A percentile compares a stretch with the other conserved stretches of the same genome.
These are phyloP conservation scores for Wickerhamomyces chaumierensis DNA, from an alignment of 805 yeast genomes.

Conservation along the genomic window DNA sequence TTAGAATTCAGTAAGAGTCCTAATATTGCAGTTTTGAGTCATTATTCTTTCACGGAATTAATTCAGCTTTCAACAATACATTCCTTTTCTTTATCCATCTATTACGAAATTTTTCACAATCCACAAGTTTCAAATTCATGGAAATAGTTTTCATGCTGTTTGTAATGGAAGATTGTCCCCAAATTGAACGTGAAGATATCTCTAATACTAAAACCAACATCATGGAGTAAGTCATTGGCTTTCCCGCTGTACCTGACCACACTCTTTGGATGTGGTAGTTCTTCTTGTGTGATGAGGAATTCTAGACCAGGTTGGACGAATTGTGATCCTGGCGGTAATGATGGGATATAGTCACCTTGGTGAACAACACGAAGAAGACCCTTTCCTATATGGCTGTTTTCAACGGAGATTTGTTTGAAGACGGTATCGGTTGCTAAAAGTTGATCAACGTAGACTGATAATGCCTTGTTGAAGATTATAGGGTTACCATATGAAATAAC, in stretches of 20 bases:
- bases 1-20: no score
- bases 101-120: no score
- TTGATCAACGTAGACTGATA: constrained; percentile 42
- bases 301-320: constrained; percentile 23
- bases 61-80: no score
- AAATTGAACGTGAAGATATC: constrained; percentile 11
- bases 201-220: constrained; percentile 5
- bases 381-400: constrained; percentile 15
- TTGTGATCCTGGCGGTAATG: constrained; percentile 41
- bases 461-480: constrained; percentile 42
- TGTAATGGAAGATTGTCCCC: constrained; percentile 8
- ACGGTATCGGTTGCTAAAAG: constrained; percentile 30
- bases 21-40: no score
- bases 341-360: constrained; percentile 45
- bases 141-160: constrained; percentile 13
- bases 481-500: constrained; percentile 62
- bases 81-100: no score
- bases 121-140: constrained; percentile 10
- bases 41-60: no score
- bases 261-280: constrained; percentile 24
- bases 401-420: no score
- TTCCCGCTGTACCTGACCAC: constrained; percentile 9
- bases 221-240: constrained; percentile 8
- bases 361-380: constrained; percentile 49
- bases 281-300: constrained; percentile 23